phyloP scores from a whole-genome alignment of 331 rosid species.

The Saraca asoca region DNA sequence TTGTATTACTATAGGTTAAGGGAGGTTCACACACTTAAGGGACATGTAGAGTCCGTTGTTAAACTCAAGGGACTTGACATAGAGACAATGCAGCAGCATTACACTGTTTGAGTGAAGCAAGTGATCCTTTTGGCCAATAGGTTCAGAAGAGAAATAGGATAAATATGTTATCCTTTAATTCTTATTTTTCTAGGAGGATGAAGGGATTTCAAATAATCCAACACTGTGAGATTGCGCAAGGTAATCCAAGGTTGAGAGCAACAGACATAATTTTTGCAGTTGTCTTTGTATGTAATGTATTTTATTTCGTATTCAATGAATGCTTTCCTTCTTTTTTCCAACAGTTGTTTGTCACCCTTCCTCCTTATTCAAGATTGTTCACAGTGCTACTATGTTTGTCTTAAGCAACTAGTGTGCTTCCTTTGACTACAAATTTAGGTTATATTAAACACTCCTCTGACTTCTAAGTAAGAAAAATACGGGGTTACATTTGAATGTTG shows the following conservation, averaged over 20 bases:
- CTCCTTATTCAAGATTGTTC: too few relatives aligned
- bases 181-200: slow-evolving; percentile 25
- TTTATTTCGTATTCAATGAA: slow-evolving; percentile 15
- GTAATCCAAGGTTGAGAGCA: slow-evolving; percentile 43
- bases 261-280: slow-evolving; percentile 16
- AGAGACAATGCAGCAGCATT: slow-evolving; percentile 70
- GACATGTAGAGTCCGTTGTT: slow-evolving; percentile 75
- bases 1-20: slow-evolving; percentile 60
- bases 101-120: slow-evolving; percentile 57
- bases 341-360: not conserved
- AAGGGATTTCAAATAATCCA: slow-evolving; percentile 51
- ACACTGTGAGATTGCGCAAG: slow-evolving; percentile 39
- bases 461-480: too few relatives aligned
- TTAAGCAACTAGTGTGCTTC: too few relatives aligned
- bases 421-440: too few relatives aligned
- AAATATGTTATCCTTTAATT: slow-evolving; percentile 21
- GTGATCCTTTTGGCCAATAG: slow-evolving; percentile 28
- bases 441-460: too few relatives aligned
- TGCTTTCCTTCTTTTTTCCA: slow-evolving; percentile 1
- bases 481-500: too few relatives aligned
- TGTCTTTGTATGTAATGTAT: not conserved
- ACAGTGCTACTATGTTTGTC: too few relatives aligned
- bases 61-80: slow-evolving; percentile 74
- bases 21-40: slow-evolving; percentile 75
- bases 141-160: slow-evolving; percentile 33